A percentile compares a stretch with the other conserved stretches of the same genome.
These are phyloP conservation scores for Aspergillus neoniger DNA, from an alignment of 2,329 filamentous ascomycete genomes.

Conservation along the genomic window DNA sequence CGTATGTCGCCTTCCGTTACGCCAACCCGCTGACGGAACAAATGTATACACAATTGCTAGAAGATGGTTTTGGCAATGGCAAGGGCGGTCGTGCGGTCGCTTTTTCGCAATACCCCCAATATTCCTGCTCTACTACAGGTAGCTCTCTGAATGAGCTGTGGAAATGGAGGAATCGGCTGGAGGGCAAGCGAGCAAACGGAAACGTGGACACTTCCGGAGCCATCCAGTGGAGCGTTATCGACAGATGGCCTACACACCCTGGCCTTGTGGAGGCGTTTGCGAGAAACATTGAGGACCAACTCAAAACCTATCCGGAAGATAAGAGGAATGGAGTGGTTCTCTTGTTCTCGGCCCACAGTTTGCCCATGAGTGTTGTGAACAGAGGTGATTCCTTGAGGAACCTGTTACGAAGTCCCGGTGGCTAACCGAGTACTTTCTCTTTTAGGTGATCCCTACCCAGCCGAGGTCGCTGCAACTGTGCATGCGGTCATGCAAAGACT, in stretches of 20 bases:
- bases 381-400: constrained; percentile 57
- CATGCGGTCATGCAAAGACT: constrained; percentile 94
- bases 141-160: constrained; percentile 95
- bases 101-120: constrained; percentile 98
- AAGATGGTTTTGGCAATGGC: constrained; percentile 86
- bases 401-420: background rate
- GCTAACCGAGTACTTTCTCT: background rate
- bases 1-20: constrained; percentile 96
- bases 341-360: constrained; percentile 90
- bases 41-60: constrained; percentile 80
- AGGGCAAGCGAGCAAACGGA: constrained; percentile 67
- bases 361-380: constrained; percentile 98
- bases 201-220: constrained; percentile 61
- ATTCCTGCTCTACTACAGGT: constrained; percentile 95
- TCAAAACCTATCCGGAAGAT: constrained; percentile 81
- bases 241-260: constrained; percentile 91
- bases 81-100: constrained; percentile 92
- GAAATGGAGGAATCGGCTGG: constrained; percentile 88
- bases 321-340: constrained; percentile 78
- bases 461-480: constrained; percentile 93
- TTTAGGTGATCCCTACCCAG: constrained; percentile 85
- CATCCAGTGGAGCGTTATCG: constrained; percentile 96
- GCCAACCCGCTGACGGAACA: constrained; percentile 91
- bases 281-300: constrained; percentile 82
- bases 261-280: constrained; percentile 92